phyloP scores from a whole-genome alignment of 164 flowering plant species.

The Buxus sempervirens region DNA sequence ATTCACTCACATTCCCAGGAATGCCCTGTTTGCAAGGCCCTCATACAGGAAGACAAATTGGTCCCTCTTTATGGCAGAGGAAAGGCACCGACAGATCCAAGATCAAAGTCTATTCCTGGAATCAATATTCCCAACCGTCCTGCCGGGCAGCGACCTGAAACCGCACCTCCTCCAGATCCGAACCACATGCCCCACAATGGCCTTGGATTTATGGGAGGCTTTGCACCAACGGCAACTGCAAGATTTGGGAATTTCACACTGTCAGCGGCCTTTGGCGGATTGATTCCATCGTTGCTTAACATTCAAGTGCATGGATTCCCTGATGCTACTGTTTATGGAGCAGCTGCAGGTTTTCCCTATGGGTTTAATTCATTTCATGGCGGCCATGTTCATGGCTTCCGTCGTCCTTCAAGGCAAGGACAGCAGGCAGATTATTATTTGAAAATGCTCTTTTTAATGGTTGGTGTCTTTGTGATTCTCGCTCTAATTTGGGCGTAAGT shows the following conservation, averaged over 20 bases:
- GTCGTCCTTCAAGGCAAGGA: slow-evolving; percentile 34
- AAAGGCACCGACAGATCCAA: slow-evolving; percentile 49
- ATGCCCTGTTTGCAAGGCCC: slow-evolving; percentile 82
- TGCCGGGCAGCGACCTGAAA: slow-evolving; percentile 68
- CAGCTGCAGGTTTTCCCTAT: slow-evolving; percentile 49
- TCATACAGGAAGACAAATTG: slow-evolving; percentile 61
- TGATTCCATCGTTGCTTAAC: slow-evolving; percentile 52
- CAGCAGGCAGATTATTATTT: slow-evolving; percentile 42
- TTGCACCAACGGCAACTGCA: slow-evolving; percentile 48
- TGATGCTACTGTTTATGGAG: slow-evolving; percentile 53
- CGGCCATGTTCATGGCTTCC: slow-evolving; percentile 43
- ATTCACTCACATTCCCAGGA: slow-evolving; percentile 59
- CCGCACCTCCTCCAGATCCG: slow-evolving; percentile 46
- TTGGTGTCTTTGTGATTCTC: slow-evolving; percentile 46
- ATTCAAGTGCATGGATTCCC: slow-evolving; percentile 65
- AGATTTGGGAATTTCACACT: slow-evolving; percentile 42
- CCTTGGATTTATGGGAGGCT: slow-evolving; percentile 60
- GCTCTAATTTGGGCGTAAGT: slow-evolving; percentile 42
- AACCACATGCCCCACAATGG: slow-evolving; percentile 39
- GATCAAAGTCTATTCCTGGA: slow-evolving; percentile 60
- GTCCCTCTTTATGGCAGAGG: slow-evolving; percentile 85
- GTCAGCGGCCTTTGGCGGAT: slow-evolving; percentile 59
- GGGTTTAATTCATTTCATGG: slow-evolving; percentile 56
- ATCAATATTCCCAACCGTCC: slow-evolving; percentile 64
- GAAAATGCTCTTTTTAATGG: slow-evolving; percentile 44